Evolutionary conservation across 495 filamentous ascomycete genomes (phyloP), one percentile per base, ranked within the genome.

Genomic region (Tetracladium setigerum): DNA sequence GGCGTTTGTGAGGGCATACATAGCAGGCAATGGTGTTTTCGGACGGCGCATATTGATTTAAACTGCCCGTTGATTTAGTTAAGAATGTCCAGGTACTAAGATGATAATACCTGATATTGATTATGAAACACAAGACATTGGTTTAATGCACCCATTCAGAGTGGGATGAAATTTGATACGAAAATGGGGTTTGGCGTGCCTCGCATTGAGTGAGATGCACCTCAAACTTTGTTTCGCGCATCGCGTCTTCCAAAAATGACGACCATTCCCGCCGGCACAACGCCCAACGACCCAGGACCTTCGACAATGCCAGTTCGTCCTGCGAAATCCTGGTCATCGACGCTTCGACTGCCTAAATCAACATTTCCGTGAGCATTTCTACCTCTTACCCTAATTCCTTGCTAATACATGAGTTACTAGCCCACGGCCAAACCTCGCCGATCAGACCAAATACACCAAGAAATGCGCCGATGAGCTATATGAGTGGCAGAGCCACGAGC

Each of bases 391-490:
- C 18, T 14, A 22, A 42, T 35, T 30, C 17, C 32, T 14, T 27
- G 17, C 39, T 55, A 27, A 54, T 16, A 27, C 13, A 39, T 15
- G 5, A 10, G 1, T 11, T 38, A 38, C 6, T 30, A 61, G 58
- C 30, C 67, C 74, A 17, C 74, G 76, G 42, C 69, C 71, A 33
- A 58, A 68, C 27, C 55, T 62, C 35, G 62, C 65, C 50, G 73
- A 79, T 50, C 75, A 71, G 50, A 52, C 74, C 15, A 77, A 78
- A 64, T 87, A 89, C 61, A 73, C 92, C 27, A 68, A 79, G 54
- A 71, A 73, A 77, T 94, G 84, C 67, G 83, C 90, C 65, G 87
- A 95, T 68, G 78, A 86, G 27, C 76, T 96, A 9, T 97, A 97
- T 70, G 67, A 76, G 52, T 95, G 88, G 89, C 94, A 97, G 71